These are phyloP conservation scores for Sporothrix dimorphospora DNA, from an alignment of 2,329 filamentous ascomycete species.

Conservation along the genomic window DNA sequence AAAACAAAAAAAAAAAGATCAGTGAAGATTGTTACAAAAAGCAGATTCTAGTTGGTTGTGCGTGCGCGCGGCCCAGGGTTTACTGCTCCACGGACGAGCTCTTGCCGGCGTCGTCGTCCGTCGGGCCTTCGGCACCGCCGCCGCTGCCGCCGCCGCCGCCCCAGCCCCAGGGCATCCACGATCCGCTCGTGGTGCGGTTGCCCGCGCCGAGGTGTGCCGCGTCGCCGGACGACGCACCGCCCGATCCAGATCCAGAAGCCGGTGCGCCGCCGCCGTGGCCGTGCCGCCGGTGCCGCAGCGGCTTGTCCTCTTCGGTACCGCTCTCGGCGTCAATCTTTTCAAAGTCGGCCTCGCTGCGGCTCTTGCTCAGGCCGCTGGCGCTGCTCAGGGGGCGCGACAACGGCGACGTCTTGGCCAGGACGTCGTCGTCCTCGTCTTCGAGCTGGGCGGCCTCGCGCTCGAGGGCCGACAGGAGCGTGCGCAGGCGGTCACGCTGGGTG, in stretches of 20 bases:
- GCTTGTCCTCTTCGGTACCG: constrained; percentile 54
- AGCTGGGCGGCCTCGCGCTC: constrained; percentile 75
- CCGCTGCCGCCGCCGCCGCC: constrained; percentile 37
- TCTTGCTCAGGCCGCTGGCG: constrained; percentile 74
- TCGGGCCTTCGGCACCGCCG: constrained; percentile 49
- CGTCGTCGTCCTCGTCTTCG: constrained; percentile 29
- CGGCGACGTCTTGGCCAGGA: constrained; percentile 14
- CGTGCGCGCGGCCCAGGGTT: neutral
- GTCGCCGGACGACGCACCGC: neutral
- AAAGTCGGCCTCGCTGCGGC: constrained; percentile 84
- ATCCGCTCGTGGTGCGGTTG: constrained; percentile 38
- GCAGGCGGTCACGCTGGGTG: constrained; percentile 77
- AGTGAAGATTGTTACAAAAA: neutral
- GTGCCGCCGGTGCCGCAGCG: constrained; percentile 37
- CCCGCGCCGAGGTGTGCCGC: constrained; percentile 22
- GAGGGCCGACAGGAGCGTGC: constrained; percentile 73
- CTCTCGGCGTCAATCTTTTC: constrained; percentile 80
- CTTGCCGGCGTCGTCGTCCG: constrained; percentile 36
- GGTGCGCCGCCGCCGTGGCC: constrained; percentile 31
- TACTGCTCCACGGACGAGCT: constrained; percentile 48
- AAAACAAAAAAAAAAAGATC: constrained; percentile 8
- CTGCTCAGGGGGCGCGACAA: constrained; percentile 46
- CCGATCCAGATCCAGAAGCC: neutral
- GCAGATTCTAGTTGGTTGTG: neutral
- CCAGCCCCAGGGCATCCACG: constrained; percentile 58